phyloP scores from a whole-genome alignment of 1,139 yeast species.

The Kluyveromyces sp. region DNA sequence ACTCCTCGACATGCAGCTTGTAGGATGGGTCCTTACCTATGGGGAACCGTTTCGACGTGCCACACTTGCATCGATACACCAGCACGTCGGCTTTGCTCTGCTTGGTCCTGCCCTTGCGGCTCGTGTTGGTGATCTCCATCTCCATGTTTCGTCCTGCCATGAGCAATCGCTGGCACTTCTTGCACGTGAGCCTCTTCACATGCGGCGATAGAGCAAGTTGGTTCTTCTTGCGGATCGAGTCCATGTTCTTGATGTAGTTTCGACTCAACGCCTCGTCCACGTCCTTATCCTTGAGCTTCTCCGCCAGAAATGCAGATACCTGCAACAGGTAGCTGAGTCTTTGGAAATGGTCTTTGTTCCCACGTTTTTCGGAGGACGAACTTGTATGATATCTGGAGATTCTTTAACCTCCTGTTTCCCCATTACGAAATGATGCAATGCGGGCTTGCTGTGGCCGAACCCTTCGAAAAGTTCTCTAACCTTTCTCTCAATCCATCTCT shows the following conservation, averaged over 20 bases:
- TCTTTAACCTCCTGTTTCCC: conserved; percentile 3
- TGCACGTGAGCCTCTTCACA: conserved; percentile 24
- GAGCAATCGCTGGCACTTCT: conserved; percentile 20
- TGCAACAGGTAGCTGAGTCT: conserved; percentile 27
- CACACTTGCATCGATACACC: conserved; percentile 20
- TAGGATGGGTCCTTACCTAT: conserved; percentile 19
- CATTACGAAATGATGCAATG: too few species aligned
- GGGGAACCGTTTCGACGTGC: conserved; percentile 19
- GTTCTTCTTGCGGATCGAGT: conserved; percentile 23
- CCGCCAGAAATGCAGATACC: conserved; percentile 17
- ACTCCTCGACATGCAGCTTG: conserved; percentile 18
- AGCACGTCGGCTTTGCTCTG: conserved; percentile 13
- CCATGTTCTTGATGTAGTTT: conserved; percentile 18
- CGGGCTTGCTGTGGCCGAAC: too few species aligned
- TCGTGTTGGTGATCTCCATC: conserved; percentile 7
- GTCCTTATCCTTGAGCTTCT: conserved; percentile 4
- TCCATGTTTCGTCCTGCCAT: conserved; percentile 13
- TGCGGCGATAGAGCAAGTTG: conserved; percentile 21
- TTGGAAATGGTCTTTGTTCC: conserved; percentile 25
- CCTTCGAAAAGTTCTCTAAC: background rate
- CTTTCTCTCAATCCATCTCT: background rate
- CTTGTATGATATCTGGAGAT: conserved; percentile 15
- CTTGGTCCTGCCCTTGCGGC: conserved; percentile 5
- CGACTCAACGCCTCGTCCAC: conserved; percentile 17
- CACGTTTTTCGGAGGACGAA: conserved; percentile 19